These are phyloP conservation scores for Inga oerstediana DNA, from an alignment of 306 rosid genomes.

Conservation along the genomic window DNA sequence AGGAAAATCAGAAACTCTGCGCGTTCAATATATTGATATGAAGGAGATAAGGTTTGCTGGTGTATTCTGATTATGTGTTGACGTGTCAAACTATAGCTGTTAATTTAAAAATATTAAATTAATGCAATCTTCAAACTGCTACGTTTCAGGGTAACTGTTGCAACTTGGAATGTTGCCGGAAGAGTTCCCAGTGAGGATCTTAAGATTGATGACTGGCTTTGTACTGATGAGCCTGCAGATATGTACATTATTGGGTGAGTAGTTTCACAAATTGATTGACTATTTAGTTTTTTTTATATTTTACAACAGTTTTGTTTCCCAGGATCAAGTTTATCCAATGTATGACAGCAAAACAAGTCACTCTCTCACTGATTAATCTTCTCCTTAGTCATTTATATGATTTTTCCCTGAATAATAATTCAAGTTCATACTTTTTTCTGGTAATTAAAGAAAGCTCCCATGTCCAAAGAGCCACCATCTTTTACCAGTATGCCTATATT, in stretches of 20 bases:
- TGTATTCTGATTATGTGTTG: slow-evolving; percentile 33
- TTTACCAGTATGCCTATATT: slow-evolving; percentile 3
- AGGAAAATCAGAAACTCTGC: slow-evolving; percentile 94
- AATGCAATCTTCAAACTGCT: slow-evolving; percentile 34
- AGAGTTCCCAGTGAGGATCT: slow-evolving; percentile 70
- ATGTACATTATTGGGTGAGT: slow-evolving; percentile 89
- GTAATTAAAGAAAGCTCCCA: background rate
- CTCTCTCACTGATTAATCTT: background rate
- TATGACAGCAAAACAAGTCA: background rate
- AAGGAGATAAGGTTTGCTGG: slow-evolving; percentile 82
- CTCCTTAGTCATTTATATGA: background rate
- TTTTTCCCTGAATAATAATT: background rate
- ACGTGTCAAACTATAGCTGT: slow-evolving; percentile 22
- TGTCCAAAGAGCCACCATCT: background rate
- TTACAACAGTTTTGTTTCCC: background rate
- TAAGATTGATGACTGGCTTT: slow-evolving; percentile 87
- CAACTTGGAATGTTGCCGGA: slow-evolving; percentile 97
- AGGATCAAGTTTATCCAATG: slow-evolving; percentile 20
- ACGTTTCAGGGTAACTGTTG: slow-evolving; percentile 71
- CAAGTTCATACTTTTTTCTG: background rate
- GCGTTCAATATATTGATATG: slow-evolving; percentile 89
- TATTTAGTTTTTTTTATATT: slow-evolving; percentile 12
- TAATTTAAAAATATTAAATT: slow-evolving; percentile 30
- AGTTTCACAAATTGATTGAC: slow-evolving; percentile 29
- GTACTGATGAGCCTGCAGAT: slow-evolving; percentile 72